phyloP scores from a whole-genome alignment of 441 rosid genomes.

The Kokia cookei region DNA sequence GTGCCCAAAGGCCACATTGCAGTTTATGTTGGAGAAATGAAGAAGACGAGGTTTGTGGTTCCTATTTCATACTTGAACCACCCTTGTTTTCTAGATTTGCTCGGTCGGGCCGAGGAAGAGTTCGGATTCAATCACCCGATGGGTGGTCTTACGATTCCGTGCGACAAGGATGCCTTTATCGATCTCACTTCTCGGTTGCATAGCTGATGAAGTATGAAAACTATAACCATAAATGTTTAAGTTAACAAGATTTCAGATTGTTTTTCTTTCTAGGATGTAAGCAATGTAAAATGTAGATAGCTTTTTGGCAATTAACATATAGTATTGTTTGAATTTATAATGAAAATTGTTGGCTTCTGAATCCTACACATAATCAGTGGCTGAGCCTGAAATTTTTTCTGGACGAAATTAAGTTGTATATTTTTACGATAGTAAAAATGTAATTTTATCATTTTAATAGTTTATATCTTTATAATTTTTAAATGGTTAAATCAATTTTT shows the following conservation, averaged over 20 bases:
- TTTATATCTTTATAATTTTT: too few relatives aligned
- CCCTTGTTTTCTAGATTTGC: constrained; percentile 26
- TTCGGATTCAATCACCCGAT: constrained; percentile 29
- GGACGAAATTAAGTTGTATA: too few relatives aligned
- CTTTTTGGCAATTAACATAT: not conserved
- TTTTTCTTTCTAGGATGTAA: not conserved
- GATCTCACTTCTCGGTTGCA: constrained; percentile 11
- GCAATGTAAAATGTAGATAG: not conserved
- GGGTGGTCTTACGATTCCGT: constrained; percentile 36
- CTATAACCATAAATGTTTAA: not conserved
- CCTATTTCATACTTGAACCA: constrained; percentile 27
- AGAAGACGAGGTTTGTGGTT: constrained; percentile 24
- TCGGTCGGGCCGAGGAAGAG: constrained; percentile 1
- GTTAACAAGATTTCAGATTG: not conserved
- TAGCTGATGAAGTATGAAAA: not conserved
- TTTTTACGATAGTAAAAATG: too few relatives aligned
- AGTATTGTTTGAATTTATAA: too few relatives aligned
- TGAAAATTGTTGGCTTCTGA: too few relatives aligned
- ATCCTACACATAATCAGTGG: too few relatives aligned
- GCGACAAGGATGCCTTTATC: constrained; percentile 21
- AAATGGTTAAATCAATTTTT: too few relatives aligned
- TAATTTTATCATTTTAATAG: too few relatives aligned
- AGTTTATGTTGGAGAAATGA: constrained; percentile 26
- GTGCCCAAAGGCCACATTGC: constrained; percentile 32
- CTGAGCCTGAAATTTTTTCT: too few relatives aligned